Base-by-base conservation (phyloP, 2,329 filamentous ascomycete genomes). In the Nakataea oryzae region DNA sequence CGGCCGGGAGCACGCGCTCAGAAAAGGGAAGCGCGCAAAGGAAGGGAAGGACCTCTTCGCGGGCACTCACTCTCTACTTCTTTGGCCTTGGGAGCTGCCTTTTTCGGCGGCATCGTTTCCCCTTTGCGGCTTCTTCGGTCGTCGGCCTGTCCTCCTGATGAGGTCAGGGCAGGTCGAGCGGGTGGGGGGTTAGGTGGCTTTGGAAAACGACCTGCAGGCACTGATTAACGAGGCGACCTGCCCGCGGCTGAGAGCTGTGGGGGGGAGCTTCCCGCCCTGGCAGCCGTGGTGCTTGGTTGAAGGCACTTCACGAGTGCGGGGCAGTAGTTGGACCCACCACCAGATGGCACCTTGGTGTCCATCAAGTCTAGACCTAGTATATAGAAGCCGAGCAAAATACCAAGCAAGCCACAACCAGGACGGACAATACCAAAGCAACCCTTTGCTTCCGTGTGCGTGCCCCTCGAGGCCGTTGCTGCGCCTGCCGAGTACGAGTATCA, bases 51-150 rank as follows among this genome's bases (percentile, higher is more conserved):
- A 55, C 26, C 60, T n/a, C n/a, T n/a, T n/a, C n/a, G n/a, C n/a
- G n/a, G n/a, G 54, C 14, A 64, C 71, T 67, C 63, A 69, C 69
- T 61, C n/a, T 69, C 68, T 24, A 64, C 57, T 63, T 70, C 70
- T 64, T 72, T 72, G 65, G 70, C 63, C 69, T 61, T 61, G 21
- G 62, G 60, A 57, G 63, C 67, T 63, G 64, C 69, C 66, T 71
- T 73, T 61, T 72, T 72, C 62, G 71, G 68, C 64, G 72, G 72
- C 72, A 74, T 73, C 62, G 67, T 70, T 62, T 63, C 62, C 63
- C 34, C 47, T 30, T 60, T 24, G 11, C 26, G 12, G 27, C 59
- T 27, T 14, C n/a, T 50, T n/a, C 2, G 21, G 41, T n/a, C n/a
- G 41, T 50, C 21, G 12, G 27, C 56, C 56, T 32, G 56, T n/a